Base-by-base conservation (phyloP, 148 eudicot genomes). In the Camellia lanceoleosa region DNA sequence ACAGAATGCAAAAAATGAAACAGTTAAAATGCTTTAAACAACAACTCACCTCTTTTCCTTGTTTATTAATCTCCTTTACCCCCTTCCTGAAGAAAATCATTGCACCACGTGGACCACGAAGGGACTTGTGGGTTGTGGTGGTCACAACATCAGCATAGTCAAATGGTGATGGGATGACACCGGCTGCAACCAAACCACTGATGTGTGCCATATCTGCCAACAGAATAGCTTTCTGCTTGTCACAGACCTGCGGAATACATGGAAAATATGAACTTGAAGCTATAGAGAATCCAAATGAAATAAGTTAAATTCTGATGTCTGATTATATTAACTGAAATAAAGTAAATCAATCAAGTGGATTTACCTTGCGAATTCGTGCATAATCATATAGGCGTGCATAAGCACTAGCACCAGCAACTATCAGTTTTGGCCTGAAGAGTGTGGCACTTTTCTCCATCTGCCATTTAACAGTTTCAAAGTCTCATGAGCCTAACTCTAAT, bases 381-480 rank as follows among this genome's bases (percentile, higher is more conserved):
- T 95, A 95, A 76, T 95, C 98, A 85, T 93, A 95, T 70, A 95
- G 94, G 41, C 96, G 94, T 59, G 98, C 91, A 84, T 95, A 95
- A 44, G 98, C 98, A 88, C 98, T 95, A 68, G 98, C 98, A 84
- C 98, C 98, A 82, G 99, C 99, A 88, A 96, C 92, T 71, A 96
- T 96, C 56, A 96, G 80, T 79, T 96, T 96, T 62, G 99, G 99
- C 88, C 99, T 86, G 92, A 93, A 96, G 78, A 96, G 89, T 66
- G 90, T 86, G 70, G 99, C 99, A 86, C 98, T 96, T 87, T 93
- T 93, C 89, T 93, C 99, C 94, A 96, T 18, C 99, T 96, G 99
- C 82, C 81, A 68, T 75, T 51, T 46, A 80, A 73, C 18, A 75
- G 1, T 13, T 14, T 23, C 49, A 64, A 46, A 59, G 71, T 76